Percentiles rank a stretch among this genome's conserved stretches.
Evolutionary conservation across 768 basidiomycete species (phyloP).

Genomic region (Suillus paluster): DNA sequence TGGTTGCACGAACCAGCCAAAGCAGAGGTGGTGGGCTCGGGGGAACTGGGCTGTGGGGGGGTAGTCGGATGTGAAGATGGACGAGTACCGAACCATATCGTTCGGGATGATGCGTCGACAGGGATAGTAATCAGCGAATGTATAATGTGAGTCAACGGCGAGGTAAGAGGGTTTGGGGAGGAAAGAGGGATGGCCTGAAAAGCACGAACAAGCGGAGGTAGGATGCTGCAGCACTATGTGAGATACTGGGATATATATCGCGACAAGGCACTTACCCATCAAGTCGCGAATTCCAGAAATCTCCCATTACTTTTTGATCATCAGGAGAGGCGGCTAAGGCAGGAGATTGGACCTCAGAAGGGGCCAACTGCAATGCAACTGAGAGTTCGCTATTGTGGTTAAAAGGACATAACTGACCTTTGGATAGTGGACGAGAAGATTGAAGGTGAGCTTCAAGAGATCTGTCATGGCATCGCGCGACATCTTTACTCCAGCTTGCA

Average conservation of each 20-base stretch:
- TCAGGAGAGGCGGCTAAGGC: constrained; percentile 17
- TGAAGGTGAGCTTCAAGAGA: constrained; percentile 83
- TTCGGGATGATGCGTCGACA: constrained; percentile 55
- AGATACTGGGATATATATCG: constrained; percentile 1
- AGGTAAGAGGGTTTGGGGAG: constrained; percentile 64
- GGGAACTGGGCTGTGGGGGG: constrained; percentile 38
- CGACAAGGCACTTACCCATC: constrained; percentile 57
- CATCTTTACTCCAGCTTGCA: constrained; percentile 56
- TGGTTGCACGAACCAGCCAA: neutral
- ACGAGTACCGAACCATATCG: constrained; percentile 63
- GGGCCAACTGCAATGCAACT: constrained; percentile 35
- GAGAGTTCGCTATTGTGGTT: neutral
- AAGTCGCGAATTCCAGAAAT: constrained; percentile 75
- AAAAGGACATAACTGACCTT: constrained; percentile 48
- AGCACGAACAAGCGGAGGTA: constrained; percentile 70
- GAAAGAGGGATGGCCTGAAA: constrained; percentile 69
- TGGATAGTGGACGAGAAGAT: constrained; percentile 81
- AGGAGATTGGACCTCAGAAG: constrained; percentile 46
- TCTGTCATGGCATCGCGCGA: constrained; percentile 80
- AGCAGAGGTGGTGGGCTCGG: constrained; percentile 21
- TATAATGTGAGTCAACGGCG: constrained; percentile 81
- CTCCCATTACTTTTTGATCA: constrained; percentile 61
- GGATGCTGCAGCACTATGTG: constrained; percentile 50
- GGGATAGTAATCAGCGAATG: constrained; percentile 85
- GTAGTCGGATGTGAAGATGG: constrained; percentile 37